Percentiles rank a stretch among this genome's conserved stretches.
Conservation (phyloP, 2,329 filamentous ascomycete species). For the Daldinia sp. region DNA sequence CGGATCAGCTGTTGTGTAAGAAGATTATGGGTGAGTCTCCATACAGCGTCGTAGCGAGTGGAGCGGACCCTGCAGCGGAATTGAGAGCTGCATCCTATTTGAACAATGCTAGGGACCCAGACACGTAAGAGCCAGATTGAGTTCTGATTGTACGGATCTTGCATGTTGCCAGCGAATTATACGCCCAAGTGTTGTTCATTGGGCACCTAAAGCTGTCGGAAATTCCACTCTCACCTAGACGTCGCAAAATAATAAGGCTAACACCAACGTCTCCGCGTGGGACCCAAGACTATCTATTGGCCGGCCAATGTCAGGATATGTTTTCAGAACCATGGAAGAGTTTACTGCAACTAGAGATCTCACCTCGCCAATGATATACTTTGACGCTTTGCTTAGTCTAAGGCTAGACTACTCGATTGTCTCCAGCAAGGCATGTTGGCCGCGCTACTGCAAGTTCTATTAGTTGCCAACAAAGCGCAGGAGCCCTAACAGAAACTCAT, state of each 20-base stretch:
- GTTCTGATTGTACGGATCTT: slow-evolving; percentile 18
- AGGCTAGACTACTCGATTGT: not conserved
- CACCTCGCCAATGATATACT: not conserved
- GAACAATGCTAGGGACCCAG: slow-evolving; percentile 13
- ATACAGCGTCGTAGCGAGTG: slow-evolving; percentile 8
- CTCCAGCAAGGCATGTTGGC: not conserved
- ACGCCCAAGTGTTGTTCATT: slow-evolving; percentile 1
- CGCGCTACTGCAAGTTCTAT: not conserved
- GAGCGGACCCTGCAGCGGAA: slow-evolving; percentile 26
- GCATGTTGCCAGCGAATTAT: slow-evolving; percentile 13
- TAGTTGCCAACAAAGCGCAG: not conserved
- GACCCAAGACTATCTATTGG: not conserved
- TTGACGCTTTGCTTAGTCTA: not conserved
- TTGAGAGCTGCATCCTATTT: slow-evolving; percentile 21
- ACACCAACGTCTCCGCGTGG: not conserved
- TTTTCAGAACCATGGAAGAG: not conserved
- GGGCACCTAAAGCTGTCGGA: not conserved
- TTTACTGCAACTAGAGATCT: not conserved
- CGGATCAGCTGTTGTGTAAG: slow-evolving; percentile 19
- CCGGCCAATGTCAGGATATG: slow-evolving; percentile 7
- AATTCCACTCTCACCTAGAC: slow-evolving; percentile 7
- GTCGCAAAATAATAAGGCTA: slow-evolving; percentile 1
- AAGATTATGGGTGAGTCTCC: slow-evolving; percentile 16
- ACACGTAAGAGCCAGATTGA: slow-evolving; percentile 22
- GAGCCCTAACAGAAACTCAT: not conserved